Evolutionary conservation across 1,284 basidiomycete genomes (phyloP).

Genomic region (Vanrija humicola): DNA sequence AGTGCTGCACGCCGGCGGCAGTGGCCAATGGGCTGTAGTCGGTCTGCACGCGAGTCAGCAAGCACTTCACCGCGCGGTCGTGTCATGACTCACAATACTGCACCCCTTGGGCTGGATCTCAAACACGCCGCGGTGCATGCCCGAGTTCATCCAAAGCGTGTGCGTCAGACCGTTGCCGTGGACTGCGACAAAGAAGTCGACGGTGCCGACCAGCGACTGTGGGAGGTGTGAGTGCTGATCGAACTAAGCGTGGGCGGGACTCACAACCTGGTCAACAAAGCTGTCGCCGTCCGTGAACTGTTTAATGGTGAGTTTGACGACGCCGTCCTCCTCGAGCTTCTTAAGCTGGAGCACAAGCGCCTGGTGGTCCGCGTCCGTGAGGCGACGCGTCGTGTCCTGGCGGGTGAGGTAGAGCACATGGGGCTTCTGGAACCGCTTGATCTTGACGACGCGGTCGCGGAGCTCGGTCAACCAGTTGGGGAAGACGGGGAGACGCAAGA

Average conservation of each 20-base stretch:
- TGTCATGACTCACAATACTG: slow-evolving; percentile 7
- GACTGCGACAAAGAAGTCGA: slow-evolving; percentile 67
- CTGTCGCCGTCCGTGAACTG: slow-evolving; percentile 6
- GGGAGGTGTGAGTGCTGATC: background rate
- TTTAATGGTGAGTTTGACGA: slow-evolving; percentile 3
- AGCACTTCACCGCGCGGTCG: background rate
- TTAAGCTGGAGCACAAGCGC: slow-evolving; percentile 41
- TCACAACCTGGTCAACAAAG: slow-evolving; percentile 13
- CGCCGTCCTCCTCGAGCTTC: slow-evolving; percentile 31
- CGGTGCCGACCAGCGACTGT: too few relatives aligned
- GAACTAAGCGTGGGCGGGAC: background rate
- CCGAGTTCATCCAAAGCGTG: slow-evolving; percentile 69
- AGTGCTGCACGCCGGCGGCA: slow-evolving; percentile 26
- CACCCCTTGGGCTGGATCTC: slow-evolving; percentile 17
- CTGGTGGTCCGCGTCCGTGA: slow-evolving; percentile 28
- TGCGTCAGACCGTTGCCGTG: slow-evolving; percentile 75
- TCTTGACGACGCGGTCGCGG: slow-evolving; percentile 20
- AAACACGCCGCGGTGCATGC: slow-evolving; percentile 59
- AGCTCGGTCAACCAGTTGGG: slow-evolving; percentile 24
- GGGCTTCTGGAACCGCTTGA: slow-evolving; percentile 16
- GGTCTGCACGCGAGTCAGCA: slow-evolving; percentile 9
- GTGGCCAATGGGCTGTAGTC: slow-evolving; percentile 27
- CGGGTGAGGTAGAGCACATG: slow-evolving; percentile 12
- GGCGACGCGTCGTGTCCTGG: slow-evolving; percentile 58
- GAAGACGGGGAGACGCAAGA: slow-evolving; percentile 27